Conservation (phyloP, 345 rosid genomes). For the Physaria fendleri region DNA sequence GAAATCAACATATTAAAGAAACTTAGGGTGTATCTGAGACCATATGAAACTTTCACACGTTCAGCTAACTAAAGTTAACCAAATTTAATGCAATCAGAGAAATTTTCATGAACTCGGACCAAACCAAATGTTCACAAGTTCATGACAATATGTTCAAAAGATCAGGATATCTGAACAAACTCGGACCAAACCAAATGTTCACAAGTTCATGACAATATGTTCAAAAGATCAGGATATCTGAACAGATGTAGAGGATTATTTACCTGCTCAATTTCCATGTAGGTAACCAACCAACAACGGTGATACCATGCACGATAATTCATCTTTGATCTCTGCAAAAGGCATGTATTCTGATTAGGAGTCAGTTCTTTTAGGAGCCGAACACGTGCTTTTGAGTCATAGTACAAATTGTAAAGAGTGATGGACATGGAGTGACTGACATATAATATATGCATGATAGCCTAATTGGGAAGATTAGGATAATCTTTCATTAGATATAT, state of each 20-base stretch:
- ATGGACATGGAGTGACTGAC: not conserved
- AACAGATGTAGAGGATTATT: conserved; percentile 6
- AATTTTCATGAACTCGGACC: too few relatives aligned
- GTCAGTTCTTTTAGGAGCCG: not conserved
- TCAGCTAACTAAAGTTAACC: conserved; percentile 3
- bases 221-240: not conserved
- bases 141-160: not conserved
- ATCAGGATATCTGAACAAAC: not conserved
- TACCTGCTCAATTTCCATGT: conserved; percentile 73
- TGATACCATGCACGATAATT: conserved; percentile 98
- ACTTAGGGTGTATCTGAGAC: not conserved
- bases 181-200: not conserved
- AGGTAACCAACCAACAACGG: conserved; percentile 91
- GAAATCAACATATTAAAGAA: not conserved
- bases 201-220: not conserved
- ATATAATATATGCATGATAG: not conserved
- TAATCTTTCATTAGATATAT: conserved; percentile 24
- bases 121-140: not conserved
- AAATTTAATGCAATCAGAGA: not conserved
- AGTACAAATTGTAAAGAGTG: not conserved
- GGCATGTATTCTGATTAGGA: not conserved
- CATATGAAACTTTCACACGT: conserved; percentile 1
- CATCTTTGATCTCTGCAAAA: conserved; percentile 85
- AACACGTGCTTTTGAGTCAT: not conserved
- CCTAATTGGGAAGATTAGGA: conserved; percentile 4